These are phyloP conservation scores for Puccinia triticina DNA, from an alignment of 1,284 basidiomycete genomes.

Conservation along the genomic window DNA sequence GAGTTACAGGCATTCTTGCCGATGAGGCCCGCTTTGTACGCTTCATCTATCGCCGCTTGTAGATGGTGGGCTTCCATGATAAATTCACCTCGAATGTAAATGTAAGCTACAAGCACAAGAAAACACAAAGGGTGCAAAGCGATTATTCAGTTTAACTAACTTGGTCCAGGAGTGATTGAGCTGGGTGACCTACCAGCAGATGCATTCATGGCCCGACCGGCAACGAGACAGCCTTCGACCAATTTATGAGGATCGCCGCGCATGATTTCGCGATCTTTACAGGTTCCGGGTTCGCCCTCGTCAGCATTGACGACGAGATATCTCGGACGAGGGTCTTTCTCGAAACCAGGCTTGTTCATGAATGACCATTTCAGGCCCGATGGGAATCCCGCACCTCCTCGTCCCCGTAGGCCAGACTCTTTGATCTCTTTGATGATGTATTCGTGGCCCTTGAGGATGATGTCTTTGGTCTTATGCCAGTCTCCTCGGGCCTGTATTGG, in stretches of 20 bases:
- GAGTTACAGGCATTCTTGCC: constrained; percentile 90
- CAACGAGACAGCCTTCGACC: constrained; percentile 94
- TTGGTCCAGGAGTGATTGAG: background rate
- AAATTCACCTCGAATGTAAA: constrained; percentile 98
- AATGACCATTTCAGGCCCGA: constrained; percentile 95
- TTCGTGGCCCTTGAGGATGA: constrained; percentile 89
- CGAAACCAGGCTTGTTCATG: constrained; percentile 99
- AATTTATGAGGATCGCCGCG: constrained; percentile 98
- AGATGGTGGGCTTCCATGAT: constrained; percentile 91
- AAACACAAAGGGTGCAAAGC: background rate
- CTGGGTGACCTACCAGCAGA: constrained; percentile 67
- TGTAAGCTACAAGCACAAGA: constrained; percentile 70
- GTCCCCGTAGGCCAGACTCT: constrained; percentile 90
- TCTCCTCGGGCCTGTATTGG: constrained; percentile 78
- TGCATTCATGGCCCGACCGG: constrained; percentile 97
- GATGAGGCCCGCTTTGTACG: constrained; percentile 86
- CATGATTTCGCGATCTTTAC: constrained; percentile 97
- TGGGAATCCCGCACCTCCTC: constrained; percentile 96
- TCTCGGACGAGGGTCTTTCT: constrained; percentile 87
- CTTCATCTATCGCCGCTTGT: constrained; percentile 91
- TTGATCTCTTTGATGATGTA: constrained; percentile 97
- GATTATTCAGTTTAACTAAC: background rate
- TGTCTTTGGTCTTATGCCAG: constrained; percentile 98
- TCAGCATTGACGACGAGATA: constrained; percentile 98
- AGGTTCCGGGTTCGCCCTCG: constrained; percentile 97